Evolutionary conservation across 1,284 basidiomycete genomes (phyloP), one percentile per base, ranked within the genome.

Genomic region (Ganoderma leucocontextum): DNA sequence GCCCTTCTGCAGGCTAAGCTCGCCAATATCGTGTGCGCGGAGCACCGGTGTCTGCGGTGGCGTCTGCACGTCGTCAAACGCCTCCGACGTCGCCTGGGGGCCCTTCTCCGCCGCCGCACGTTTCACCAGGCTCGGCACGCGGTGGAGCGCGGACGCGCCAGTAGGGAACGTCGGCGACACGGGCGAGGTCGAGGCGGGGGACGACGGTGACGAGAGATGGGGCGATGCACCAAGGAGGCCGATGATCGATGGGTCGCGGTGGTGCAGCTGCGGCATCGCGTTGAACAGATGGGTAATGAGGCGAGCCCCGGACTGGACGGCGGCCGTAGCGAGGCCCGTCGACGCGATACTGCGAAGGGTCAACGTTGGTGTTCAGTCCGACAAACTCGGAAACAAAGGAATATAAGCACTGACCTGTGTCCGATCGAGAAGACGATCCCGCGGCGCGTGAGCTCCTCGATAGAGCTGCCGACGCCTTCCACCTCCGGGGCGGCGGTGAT

Each of bases 221-320:
- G 91, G 90, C 8, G 92, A 93, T 25, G 92, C 88, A 36, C 95
- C 95, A 55, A 97, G 83, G 7, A 97, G 85, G 36, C 95, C 95
- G 69, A 97, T 95, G 75, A 97, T 94, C 15, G 89, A 93, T 57
- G 93, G 92, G 76, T 94, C 93, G 49, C 93, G 87, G 75, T 95
- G 94, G 77, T 95, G 93, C 64, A 96, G 81, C 74, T 92, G 92
- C 4, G 93, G 93, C 94, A 96, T 96, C 6, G 94, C 94, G 75
- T 97, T 97, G 88, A 96, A 96, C 25, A 97, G 84, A 79, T 97
- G 95, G 0, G 95, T 97, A 74, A 97, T 95, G 72, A 96, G 89
- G 8, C 89, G 85, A 5, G 95, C 94, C 36, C 94, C 94, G 64
- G 84, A 82, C 52, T 86, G 81, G 7, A 94, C 86, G 2, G 93